Base-by-base conservation (phyloP, 257 asterid genomes). In the Capsicum chinense region DNA sequence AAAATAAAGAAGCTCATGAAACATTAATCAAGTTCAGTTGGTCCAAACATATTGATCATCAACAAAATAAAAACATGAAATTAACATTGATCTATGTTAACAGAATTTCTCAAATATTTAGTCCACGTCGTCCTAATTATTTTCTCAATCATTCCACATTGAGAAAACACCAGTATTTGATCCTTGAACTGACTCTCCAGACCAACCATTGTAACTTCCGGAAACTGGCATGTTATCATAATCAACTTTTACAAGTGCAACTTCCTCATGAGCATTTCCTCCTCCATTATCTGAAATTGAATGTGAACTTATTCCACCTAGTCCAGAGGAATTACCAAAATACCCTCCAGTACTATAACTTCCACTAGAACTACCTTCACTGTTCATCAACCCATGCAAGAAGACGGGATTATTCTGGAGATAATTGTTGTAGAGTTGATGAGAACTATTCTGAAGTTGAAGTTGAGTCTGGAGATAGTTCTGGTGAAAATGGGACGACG, bases 111-210 rank as follows among this genome's bases (percentile, higher is more conserved):
- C 56, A 69, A 69, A 69, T 54, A 58, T 79, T 16, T 17, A n/a
- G 42, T 64, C 66, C 76, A 47, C 62, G 5, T 10, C 5, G 5
- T 64, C 44, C 50, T 13, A 44, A 16, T 8, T 3, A 16, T 39
- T 12, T 66, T 9, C 62, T 92, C 83, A 93, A 12, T 91, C 93
- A 88, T 94, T 92, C 98, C 98, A 94, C 95, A 92, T 94, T 17
- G 88, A 86, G 74, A 92, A 92, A 15, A 85, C 88, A 39, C 88
- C 84, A 2, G 95, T 91, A 87, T 91, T 90, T 5, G 98, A 88
- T 21, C 90, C 94, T 26, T 92, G 93, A 16, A 89, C 88, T 21
- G 92, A 87, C 39, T 93, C 98, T 9, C 91, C 94, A 0, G 93
- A 82, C 97, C 97, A 94, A 56, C 97, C 95, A 2, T 89, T 57